A percentile compares a stretch with the other conserved stretches of the same genome.
phyloP scores from a whole-genome alignment of 768 basidiomycete genomes.

The Leccinum aurantiacum region DNA sequence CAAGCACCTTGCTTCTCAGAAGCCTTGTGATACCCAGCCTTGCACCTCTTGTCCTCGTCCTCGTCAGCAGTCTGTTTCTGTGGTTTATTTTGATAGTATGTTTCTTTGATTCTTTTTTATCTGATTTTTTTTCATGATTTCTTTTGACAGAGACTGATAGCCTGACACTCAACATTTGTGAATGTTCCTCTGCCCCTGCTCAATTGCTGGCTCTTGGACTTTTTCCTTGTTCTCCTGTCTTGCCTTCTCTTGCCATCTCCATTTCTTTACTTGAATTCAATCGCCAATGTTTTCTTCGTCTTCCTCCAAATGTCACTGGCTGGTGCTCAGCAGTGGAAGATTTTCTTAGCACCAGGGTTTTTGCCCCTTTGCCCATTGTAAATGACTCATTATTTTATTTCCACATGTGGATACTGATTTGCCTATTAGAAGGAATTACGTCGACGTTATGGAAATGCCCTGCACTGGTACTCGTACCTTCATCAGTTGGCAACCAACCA shows the following conservation, averaged over 20 bases:
- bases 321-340: not conserved
- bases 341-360: not conserved
- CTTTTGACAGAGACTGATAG: not conserved
- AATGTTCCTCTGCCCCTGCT: not conserved
- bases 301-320: not conserved
- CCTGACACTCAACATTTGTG: not conserved
- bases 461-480: not conserved
- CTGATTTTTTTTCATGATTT: not conserved
- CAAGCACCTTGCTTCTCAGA: not conserved
- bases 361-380: not conserved
- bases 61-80: not conserved
- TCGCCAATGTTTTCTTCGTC: not conserved
- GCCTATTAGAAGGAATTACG: not conserved
- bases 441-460: not conserved
- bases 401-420: not conserved
- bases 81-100: not conserved
- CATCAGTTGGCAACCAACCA: not conserved
- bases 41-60: not conserved
- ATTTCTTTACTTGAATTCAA: not conserved
- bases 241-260: not conserved
- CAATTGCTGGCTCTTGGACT: not conserved
- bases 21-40: not conserved
- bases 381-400: not conserved
- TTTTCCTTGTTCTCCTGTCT: not conserved
- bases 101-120: not conserved